Evolutionary conservation across 306 rosid genomes (phyloP), one percentile per base, ranked within the genome.

Genomic region (Albizia julibrissin): DNA sequence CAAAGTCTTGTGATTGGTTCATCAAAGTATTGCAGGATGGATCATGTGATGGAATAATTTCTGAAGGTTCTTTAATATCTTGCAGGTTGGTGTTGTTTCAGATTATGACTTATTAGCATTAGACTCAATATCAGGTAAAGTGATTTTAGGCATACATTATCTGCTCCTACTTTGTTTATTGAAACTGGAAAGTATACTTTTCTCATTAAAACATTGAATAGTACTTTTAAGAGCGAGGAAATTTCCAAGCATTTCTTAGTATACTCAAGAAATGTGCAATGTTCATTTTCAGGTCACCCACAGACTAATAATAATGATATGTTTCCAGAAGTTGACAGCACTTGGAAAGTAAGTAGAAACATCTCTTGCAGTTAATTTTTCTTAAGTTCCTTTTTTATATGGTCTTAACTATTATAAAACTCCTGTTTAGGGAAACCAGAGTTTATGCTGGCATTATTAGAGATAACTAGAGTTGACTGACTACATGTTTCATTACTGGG

Each of bases 31-130:
- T 78, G 56, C 49, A 7, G 46, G 26, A 58, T 65, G 69, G 69
- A 5, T 73, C 29, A 77, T 80, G 54, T 26, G 34, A 19, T 81
- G 52, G 39, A 78, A 74, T 76, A 78, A 81, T 76, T 79, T 69
- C 67, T 74, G 8, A 78, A 69, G 49, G 77, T 83, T 86, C 49
- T 71, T 80, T 52, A 56, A 81, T 68, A 29, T 64, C 76, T 26
- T 82, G 89, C 87, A 95, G 99, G 97, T 95, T 77, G 99, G 99
- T 69, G 93, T 95, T 80, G 91, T 95, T 85, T 95, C 99, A 24
- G 99, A 95, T 76, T 95, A 93, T 46, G 99, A 95, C 87, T 90
- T 95, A 86, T 88, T 93, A 82, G 99, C 99, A 69, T 83, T 95
- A 87, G 99, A 95, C 78, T 90, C 98, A 42, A 91, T 95, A 83